Evolutionary conservation across 441 rosid species (phyloP), one percentile per base, ranked within the genome.

Genomic region (Syzygium malaccense): DNA sequence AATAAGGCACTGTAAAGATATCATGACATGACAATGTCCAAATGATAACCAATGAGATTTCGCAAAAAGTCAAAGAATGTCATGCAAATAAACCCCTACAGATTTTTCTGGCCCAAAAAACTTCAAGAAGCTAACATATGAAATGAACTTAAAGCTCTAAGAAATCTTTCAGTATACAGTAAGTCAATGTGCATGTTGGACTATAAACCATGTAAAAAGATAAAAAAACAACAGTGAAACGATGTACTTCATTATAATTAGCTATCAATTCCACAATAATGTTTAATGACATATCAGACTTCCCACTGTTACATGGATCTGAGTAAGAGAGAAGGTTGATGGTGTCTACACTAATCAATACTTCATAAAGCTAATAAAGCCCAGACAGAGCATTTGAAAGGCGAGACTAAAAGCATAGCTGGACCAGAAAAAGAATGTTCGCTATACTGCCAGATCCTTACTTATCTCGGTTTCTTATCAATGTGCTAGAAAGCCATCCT

Each of bases 401-500:
- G 83, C 23, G 83, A 75, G 83, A 41, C 51, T 23, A 75, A 23
- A 75, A 75, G 51, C 51, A 37, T 75, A 75, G 51, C 83, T 75
- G 51, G 20, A 75, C 51, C 25, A 41, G 83, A 13, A 75, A 75
- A 37, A 23, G 83, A 75, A 41, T 41, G 49, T 26, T 41, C 83
- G 3, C 83, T 75, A 41, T 75, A 23, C 51, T 41, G 83, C 83
- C 51, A 60, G n/a, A 41, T 66, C 89, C 96, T 56, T 91, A 94
- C 96, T 94, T 94, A 66, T 93, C 91, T 53, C 92, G 92, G 89
- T 91, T 85, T 45, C 87, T 91, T 87, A 93, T 92, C 92, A 94
- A 88, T 90, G 94, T 92, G 92, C 92, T 91, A 32, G 95, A 90
- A 86, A 94, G 91, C 96, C 96, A 94, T 89, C 95, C 94, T 54